Evolutionary conservation across 495 filamentous ascomycete genomes (phyloP).

Genomic region (Penicillium paxilli): DNA sequence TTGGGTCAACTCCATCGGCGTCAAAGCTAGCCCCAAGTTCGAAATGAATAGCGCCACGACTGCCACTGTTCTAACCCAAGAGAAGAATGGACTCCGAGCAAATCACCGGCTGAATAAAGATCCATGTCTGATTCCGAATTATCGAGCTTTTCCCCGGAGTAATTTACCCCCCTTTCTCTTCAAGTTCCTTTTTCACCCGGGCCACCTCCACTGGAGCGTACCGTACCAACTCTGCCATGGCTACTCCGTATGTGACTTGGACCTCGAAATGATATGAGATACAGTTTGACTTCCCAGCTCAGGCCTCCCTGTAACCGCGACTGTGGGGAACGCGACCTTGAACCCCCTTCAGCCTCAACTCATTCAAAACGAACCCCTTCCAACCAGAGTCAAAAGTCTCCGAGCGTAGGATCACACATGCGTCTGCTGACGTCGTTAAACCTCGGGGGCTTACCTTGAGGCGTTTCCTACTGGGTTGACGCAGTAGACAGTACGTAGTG

Average conservation of each 20-base stretch:
- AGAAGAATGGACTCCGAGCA: background rate
- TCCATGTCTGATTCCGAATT: background rate
- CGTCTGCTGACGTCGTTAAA: background rate
- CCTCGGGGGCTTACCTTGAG: background rate
- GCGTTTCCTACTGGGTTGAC: background rate
- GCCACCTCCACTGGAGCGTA: no score
- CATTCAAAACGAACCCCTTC: background rate
- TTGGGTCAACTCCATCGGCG: background rate
- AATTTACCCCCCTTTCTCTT: no score
- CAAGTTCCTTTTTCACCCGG: background rate
- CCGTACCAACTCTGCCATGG: no score
- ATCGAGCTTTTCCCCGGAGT: no score
- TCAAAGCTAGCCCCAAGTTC: background rate
- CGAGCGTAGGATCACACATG: background rate
- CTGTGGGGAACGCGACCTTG: background rate
- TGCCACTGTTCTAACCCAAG: background rate
- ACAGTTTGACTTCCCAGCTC: background rate
- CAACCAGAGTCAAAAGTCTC: background rate
- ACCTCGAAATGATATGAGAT: no score
- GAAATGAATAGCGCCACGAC: background rate
- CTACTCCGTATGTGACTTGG: no score
- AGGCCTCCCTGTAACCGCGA: constrained; percentile 1
- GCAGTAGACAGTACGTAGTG: no score
- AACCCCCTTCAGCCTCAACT: background rate
- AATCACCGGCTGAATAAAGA: background rate